Conservation (phyloP, 169 alveolate species). For the Eimeria nieschulzi region DNA sequence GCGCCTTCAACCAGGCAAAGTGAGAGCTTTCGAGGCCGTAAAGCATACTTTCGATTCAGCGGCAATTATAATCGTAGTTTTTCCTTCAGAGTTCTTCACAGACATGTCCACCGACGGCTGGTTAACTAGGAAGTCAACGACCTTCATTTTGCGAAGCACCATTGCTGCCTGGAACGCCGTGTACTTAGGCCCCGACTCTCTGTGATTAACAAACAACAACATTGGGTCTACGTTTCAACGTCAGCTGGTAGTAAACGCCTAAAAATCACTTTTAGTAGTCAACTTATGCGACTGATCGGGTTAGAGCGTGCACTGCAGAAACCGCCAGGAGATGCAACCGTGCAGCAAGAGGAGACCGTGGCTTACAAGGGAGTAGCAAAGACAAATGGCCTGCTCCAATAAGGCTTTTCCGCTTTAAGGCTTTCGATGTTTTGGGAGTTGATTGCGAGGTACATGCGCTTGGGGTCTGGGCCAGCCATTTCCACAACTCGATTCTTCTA, state of each 20-base stretch:
- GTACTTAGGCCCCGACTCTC: constrained; percentile 75
- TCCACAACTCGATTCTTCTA: constrained; percentile 10
- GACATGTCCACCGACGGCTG: constrained; percentile 72
- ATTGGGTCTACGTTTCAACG: too few relatives aligned
- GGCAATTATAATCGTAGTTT: constrained; percentile 54
- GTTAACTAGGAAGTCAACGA: constrained; percentile 59
- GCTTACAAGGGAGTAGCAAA: constrained; percentile 65
- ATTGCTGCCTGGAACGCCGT: constrained; percentile 74
- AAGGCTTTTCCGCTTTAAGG: constrained; percentile 66
- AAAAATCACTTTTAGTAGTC: background rate
- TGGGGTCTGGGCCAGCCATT: constrained; percentile 78
- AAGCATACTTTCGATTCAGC: constrained; percentile 46
- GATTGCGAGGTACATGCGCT: constrained; percentile 75
- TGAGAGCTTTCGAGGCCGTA: background rate
- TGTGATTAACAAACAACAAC: constrained; percentile 29
- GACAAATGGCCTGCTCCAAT: constrained; percentile 74
- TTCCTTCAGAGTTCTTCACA: constrained; percentile 68
- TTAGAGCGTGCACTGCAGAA: background rate
- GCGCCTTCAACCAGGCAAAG: too few relatives aligned
- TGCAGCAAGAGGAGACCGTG: background rate
- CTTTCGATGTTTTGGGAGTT: constrained; percentile 70
- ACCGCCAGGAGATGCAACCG: background rate
- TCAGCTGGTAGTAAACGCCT: too few relatives aligned
- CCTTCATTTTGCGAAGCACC: constrained; percentile 71
- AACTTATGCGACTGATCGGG: background rate